These are phyloP conservation scores for Sicyos baderoa DNA, from an alignment of 306 rosid genomes.

Conservation along the genomic window DNA sequence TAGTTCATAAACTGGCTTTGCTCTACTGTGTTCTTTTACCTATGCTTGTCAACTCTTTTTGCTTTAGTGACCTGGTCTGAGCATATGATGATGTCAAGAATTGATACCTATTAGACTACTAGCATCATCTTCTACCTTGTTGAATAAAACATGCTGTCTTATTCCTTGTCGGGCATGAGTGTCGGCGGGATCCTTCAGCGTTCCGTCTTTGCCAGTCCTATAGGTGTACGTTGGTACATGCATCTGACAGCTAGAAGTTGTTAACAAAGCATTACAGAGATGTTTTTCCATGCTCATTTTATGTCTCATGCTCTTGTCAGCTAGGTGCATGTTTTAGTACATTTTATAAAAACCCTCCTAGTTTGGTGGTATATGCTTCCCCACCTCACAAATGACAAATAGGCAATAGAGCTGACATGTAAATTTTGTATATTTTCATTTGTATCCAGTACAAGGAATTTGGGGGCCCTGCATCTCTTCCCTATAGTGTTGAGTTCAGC, in stretches of 20 bases:
- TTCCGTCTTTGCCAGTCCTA: background rate
- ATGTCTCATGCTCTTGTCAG: background rate
- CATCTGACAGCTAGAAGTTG: constrained; percentile 17
- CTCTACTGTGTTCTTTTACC: too few species aligned
- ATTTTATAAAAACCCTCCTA: too few species aligned
- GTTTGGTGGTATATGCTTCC: background rate
- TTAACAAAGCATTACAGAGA: constrained; percentile 4
- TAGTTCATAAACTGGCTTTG: background rate
- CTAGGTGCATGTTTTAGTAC: background rate
- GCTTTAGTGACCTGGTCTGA: background rate
- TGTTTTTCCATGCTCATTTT: background rate
- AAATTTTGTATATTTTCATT: background rate
- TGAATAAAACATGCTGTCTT: constrained; percentile 7
- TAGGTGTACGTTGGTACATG: background rate
- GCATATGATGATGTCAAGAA: background rate
- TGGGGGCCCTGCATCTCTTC: background rate
- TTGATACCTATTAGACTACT: constrained; percentile 2
- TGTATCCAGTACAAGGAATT: too few species aligned
- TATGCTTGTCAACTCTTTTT: background rate
- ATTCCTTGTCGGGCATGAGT: background rate
- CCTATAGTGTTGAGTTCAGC: constrained; percentile 5
- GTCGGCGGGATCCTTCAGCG: background rate
- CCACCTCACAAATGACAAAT: background rate
- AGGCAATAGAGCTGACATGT: background rate
- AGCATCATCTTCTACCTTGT: background rate